A percentile compares a stretch with the other conserved stretches of the same genome.
Conservation (phyloP, 305 asterid genomes). For the Striga hermonthica region DNA sequence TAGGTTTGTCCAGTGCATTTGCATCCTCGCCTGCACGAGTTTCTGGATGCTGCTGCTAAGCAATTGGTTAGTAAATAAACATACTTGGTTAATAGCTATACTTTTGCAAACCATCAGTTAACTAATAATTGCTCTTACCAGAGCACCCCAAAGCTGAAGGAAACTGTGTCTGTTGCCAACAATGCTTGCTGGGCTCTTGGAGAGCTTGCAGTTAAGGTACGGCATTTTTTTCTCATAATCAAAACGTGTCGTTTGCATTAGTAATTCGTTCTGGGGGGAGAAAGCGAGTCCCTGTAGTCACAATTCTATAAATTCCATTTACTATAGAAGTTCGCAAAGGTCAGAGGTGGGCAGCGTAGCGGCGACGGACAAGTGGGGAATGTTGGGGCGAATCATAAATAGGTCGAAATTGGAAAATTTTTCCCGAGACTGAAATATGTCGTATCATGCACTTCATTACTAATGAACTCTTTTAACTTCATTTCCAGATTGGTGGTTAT, state of each 20-base stretch:
- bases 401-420: too few species aligned
- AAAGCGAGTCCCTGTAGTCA: too few species aligned
- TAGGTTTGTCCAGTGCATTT: conserved; percentile 94
- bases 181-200: conserved; percentile 99
- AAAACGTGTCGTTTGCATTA: neutral
- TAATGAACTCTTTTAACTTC: neutral
- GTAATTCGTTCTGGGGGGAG: too few species aligned
- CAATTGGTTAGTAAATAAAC: conserved; percentile 68
- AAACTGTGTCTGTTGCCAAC: conserved; percentile 87
- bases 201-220: conserved; percentile 94
- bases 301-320: too few species aligned
- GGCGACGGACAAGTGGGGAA: too few species aligned
- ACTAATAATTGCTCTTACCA: conserved; percentile 36
- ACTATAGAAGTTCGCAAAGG: too few species aligned
- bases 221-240: conserved; percentile 15
- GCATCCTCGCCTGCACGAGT: conserved; percentile 75
- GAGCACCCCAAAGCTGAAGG: conserved; percentile 81
- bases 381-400: too few species aligned
- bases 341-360: too few species aligned
- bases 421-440: neutral
- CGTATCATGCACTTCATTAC: neutral
- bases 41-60: conserved; percentile 82
- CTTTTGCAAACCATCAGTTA: conserved; percentile 25
- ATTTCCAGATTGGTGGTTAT: conserved; percentile 10
- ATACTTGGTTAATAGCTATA: conserved; percentile 22